Conservation (phyloP, 306 rosid genomes). For the Quercus ilex region DNA sequence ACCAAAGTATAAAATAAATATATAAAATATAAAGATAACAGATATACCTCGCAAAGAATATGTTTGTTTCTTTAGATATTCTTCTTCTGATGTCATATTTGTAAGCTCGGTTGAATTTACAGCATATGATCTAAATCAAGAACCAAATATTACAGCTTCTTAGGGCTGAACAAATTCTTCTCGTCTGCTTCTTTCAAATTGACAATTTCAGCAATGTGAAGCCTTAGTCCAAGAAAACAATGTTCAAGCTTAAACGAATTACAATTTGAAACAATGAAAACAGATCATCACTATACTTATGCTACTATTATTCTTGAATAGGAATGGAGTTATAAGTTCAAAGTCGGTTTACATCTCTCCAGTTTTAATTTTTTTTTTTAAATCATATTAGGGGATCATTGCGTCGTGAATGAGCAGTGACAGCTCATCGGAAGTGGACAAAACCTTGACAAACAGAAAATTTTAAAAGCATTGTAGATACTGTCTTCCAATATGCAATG, state of each 20-base stretch:
- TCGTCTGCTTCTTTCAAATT: constrained; percentile 60
- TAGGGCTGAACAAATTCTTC: constrained; percentile 47
- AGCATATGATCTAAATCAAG: constrained; percentile 17
- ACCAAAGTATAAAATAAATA: no score
- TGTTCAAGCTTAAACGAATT: background rate
- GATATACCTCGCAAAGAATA: constrained; percentile 61
- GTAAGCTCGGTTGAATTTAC: constrained; percentile 62
- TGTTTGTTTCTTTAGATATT: constrained; percentile 48
- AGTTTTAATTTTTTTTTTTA: background rate
- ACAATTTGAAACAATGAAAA: background rate
- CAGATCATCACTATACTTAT: background rate
- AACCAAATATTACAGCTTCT: constrained; percentile 60
- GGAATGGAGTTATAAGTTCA: background rate
- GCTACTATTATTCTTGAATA: background rate
- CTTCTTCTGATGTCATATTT: constrained; percentile 55
- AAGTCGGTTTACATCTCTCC: background rate
- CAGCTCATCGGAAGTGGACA: no score
- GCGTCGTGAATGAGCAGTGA: no score
- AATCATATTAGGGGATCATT: no score
- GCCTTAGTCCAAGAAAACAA: constrained; percentile 63
- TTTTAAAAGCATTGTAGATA: no score
- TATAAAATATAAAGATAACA: background rate
- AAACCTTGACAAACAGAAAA: no score
- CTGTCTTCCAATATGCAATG: no score
- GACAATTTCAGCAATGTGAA: constrained; percentile 64